These are phyloP conservation scores for Dactylella cylindrospora DNA, from an alignment of 2,329 filamentous ascomycete species.

Conservation along the genomic window DNA sequence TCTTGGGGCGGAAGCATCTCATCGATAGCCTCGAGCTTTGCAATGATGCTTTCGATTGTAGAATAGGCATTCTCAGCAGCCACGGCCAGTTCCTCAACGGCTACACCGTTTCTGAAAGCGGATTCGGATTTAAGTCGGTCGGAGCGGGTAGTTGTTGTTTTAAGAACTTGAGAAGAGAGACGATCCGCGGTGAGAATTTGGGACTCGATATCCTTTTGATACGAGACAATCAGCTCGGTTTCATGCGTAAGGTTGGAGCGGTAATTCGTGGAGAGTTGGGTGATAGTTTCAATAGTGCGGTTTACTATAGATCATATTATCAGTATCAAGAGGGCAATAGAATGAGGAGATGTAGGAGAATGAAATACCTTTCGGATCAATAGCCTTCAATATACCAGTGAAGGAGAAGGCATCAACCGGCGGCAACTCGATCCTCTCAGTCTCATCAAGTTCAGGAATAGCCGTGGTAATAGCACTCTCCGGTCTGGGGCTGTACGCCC, in stretches of 20 bases:
- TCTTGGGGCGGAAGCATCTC: constrained; percentile 48
- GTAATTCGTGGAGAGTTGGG: constrained; percentile 46
- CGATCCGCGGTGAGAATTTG: constrained; percentile 46
- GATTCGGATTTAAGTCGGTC: constrained; percentile 46
- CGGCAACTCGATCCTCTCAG: constrained; percentile 47
- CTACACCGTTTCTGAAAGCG: constrained; percentile 45
- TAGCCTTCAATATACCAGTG: constrained; percentile 48
- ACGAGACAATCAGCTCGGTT: constrained; percentile 45
- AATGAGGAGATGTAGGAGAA: neutral
- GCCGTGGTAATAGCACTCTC: constrained; percentile 21
- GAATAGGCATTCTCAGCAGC: constrained; percentile 48
- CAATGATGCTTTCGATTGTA: constrained; percentile 48
- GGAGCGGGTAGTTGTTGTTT: constrained; percentile 47
- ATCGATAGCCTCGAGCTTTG: constrained; percentile 48
- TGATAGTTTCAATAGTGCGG: constrained; percentile 45
- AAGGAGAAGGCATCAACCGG: constrained; percentile 49
- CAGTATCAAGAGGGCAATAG: neutral
- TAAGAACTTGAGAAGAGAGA: constrained; percentile 46
- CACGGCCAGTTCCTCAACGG: constrained; percentile 47
- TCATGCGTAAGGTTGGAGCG: constrained; percentile 46
- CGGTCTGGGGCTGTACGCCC: constrained; percentile 26
- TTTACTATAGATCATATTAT: constrained; percentile 42
- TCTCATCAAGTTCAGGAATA: constrained; percentile 43
- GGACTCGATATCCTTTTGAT: constrained; percentile 47
- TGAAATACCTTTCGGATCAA: constrained; percentile 47